A percentile compares a stretch with the other conserved stretches of the same genome.
Evolutionary conservation across 257 asterid genomes (phyloP).

Genomic region (Solanum arcanum): DNA sequence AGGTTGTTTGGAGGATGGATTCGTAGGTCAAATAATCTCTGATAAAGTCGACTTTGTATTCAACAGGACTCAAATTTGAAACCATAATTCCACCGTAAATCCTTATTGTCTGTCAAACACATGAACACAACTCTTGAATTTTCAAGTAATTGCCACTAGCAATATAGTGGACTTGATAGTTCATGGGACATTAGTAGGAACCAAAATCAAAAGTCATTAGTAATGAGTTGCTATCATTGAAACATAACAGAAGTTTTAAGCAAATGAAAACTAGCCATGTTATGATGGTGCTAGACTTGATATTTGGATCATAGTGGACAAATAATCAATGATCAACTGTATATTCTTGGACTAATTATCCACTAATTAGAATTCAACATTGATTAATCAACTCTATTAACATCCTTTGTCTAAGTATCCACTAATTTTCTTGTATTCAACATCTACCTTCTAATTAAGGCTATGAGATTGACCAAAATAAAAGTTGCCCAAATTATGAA

Average conservation of each 20-base stretch:
- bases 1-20: no score
- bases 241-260: not conserved
- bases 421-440: not conserved
- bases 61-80: fast-evolving
- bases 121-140: not conserved
- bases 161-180: not conserved
- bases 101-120: not conserved
- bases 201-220: not conserved
- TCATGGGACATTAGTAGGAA: not conserved
- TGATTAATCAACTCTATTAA: not conserved
- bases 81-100: no score
- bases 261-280: not conserved
- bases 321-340: not conserved
- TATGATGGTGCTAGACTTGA: not conserved
- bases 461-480: no score
- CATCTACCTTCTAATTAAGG: not conserved
- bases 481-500: not conserved
- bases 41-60: not conserved
- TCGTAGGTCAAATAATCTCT: no score
- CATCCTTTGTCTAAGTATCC: not conserved
- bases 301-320: not conserved
- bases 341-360: not conserved
- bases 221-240: not conserved
- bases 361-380: not conserved
- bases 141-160: not conserved